phyloP scores from a whole-genome alignment of 2,329 filamentous ascomycete genomes.

The Apiospora malaysiana region DNA sequence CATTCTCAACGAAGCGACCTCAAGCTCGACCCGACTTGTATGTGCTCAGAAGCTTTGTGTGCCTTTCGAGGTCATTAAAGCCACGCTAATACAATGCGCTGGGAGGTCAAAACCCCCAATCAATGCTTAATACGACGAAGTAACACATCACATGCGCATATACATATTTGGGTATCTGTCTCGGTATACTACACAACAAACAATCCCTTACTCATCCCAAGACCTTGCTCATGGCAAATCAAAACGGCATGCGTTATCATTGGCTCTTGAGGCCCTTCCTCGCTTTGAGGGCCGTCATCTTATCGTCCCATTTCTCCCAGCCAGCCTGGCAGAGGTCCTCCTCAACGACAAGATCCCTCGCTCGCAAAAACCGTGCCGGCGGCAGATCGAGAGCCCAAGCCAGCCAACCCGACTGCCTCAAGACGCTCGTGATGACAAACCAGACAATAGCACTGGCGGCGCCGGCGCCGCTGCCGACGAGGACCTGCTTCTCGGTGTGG shows the following conservation, averaged over 20 bases:
- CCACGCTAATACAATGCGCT: background rate
- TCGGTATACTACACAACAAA: background rate
- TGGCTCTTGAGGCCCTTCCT: conserved; percentile 41
- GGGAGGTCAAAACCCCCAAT: background rate
- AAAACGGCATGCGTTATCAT: conserved; percentile 16
- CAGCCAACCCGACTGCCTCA: conserved; percentile 72
- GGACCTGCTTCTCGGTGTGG: conserved; percentile 85
- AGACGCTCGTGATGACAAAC: conserved; percentile 74
- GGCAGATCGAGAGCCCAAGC: conserved; percentile 73
- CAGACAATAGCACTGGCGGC: conserved; percentile 73
- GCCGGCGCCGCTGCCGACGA: conserved; percentile 79
- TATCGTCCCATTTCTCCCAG: conserved; percentile 88
- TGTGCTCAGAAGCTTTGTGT: background rate
- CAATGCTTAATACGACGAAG: background rate
- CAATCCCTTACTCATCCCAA: background rate
- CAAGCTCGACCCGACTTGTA: background rate
- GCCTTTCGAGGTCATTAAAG: background rate
- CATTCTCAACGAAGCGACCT: background rate
- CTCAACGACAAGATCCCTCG: conserved; percentile 83
- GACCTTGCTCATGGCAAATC: background rate
- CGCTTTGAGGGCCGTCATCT: conserved; percentile 41
- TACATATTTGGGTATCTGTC: conserved; percentile 1
- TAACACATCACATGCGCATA: background rate
- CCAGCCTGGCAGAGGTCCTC: conserved; percentile 91
- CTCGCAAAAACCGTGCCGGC: conserved; percentile 68